A percentile compares a stretch with the other conserved stretches of the same genome.
phyloP scores from a whole-genome alignment of 495 filamentous ascomycete genomes.

The Geoglossum glabrum region DNA sequence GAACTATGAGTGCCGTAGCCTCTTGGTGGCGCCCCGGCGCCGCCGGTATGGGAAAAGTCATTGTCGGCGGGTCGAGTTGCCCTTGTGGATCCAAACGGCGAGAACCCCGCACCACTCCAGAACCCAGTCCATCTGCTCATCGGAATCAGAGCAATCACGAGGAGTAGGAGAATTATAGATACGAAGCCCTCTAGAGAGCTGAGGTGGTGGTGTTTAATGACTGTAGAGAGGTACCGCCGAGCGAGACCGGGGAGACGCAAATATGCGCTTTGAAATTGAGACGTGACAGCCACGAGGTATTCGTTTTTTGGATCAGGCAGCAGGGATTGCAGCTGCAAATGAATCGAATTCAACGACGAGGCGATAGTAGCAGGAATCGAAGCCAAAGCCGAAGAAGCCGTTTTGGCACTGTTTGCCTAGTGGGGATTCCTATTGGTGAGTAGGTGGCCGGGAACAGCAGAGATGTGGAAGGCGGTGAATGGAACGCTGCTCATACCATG shows the following conservation, averaged over 20 bases:
- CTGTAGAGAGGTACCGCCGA: background rate
- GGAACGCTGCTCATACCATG: background rate
- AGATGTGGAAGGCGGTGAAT: background rate
- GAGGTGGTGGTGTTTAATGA: background rate
- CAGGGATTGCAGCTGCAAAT: background rate
- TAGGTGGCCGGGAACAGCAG: background rate
- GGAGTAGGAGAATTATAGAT: conserved; percentile 21
- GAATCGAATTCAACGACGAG: background rate
- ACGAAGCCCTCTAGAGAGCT: background rate
- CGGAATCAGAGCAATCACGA: conserved; percentile 25
- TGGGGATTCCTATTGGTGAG: background rate
- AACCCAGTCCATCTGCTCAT: conserved; percentile 15
- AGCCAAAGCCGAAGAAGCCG: background rate
- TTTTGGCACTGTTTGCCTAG: background rate
- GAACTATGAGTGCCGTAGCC: conserved; percentile 18
- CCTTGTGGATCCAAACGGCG: conserved; percentile 23
- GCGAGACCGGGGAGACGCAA: background rate
- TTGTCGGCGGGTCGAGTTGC: conserved; percentile 47
- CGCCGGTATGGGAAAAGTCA: conserved; percentile 68
- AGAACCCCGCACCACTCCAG: conserved; percentile 19
- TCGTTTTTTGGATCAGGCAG: background rate
- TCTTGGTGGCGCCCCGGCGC: conserved; percentile 31
- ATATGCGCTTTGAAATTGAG: background rate
- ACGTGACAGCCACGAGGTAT: background rate
- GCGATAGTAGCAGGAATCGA: background rate